phyloP scores from a whole-genome alignment of 192 early-diverging fungal species.

The Haplosporangium gracile region DNA sequence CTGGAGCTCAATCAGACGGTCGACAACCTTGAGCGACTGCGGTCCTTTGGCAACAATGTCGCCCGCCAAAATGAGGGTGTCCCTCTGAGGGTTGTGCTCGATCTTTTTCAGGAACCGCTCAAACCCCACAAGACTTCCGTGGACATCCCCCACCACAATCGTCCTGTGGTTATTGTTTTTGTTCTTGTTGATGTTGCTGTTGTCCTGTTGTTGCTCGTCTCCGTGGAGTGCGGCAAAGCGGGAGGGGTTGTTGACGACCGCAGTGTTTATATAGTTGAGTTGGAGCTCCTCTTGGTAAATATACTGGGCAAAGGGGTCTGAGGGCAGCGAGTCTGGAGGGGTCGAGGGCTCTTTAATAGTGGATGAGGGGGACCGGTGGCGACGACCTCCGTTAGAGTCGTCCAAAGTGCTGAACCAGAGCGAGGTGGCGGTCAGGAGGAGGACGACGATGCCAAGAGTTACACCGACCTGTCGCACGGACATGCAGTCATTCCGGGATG shows the following conservation, averaged over 20 bases:
- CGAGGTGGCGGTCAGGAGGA: constrained; percentile 3
- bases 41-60: constrained; percentile 78
- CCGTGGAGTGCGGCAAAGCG: neutral
- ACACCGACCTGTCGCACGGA: constrained; percentile 1
- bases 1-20: constrained; percentile 59
- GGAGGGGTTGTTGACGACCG: neutral
- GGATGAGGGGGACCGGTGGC: neutral
- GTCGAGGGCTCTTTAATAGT: constrained; percentile 35
- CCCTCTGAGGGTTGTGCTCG: constrained; percentile 45
- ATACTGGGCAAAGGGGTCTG: constrained; percentile 47
- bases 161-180: constrained; percentile 37
- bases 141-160: constrained; percentile 81
- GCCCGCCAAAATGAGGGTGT: constrained; percentile 75
- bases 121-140: constrained; percentile 71
- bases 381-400: neutral
- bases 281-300: constrained; percentile 42
- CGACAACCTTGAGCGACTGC: constrained; percentile 68
- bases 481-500: constrained; percentile 7
- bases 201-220: neutral
- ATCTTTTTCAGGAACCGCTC: constrained; percentile 63
- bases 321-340: constrained; percentile 28
- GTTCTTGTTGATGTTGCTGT: neutral
- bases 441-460: constrained; percentile 4
- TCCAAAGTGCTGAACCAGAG: constrained; percentile 4
- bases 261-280: neutral